Base-by-base conservation (phyloP, 2,329 filamentous ascomycete species). In the Talaromyces islandicus region DNA sequence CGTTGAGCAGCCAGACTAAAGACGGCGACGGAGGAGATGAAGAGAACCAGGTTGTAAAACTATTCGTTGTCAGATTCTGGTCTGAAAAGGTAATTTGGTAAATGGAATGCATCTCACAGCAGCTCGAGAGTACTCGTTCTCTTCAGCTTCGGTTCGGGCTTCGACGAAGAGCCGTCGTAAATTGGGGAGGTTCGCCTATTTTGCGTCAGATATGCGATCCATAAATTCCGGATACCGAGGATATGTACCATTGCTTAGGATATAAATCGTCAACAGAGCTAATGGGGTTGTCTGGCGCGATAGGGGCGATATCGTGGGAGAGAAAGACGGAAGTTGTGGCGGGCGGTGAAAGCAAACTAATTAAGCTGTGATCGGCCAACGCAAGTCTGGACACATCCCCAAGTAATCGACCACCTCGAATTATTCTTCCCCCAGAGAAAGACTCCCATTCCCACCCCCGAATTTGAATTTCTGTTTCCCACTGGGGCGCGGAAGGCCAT, bases 21-120 rank as follows among this genome's bases (percentile, higher is more conserved):
- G 62, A 96, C 86, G 7, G 93, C 92, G 25, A 99, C 90, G 0
- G 94, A 97, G 25, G 92, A 94, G 82, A 99, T 93, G 78, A 97
- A 99, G 2, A 97, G 81, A 0, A 97, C 92, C 0, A 96, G 86
- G 70, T 99, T 97, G 78, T 99, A 99, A 75, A 99, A 99, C 94
- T 75, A 54, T 55, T 46, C 11, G 14, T 12, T 9, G 54, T 58
- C 55, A 59, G 53, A n/a, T 29, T 21, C 2, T 32, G 4, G 7
- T 32, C 19, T 7, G 21, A 17, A 14, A 25, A 14, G 24, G 32
- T 19, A 9, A 12, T 59, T 60, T 59, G 46, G 77, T 11, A 19
- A 7, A 24, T 24, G 29, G 19, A 7, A 24, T 24, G 29, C 9
- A 10, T 43, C 89, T 71, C 79, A 97, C 94, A 57, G 94, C 94